These are phyloP conservation scores for Helenozyma baotianmanensis DNA, from an alignment of 805 yeast species.

Conservation along the genomic window DNA sequence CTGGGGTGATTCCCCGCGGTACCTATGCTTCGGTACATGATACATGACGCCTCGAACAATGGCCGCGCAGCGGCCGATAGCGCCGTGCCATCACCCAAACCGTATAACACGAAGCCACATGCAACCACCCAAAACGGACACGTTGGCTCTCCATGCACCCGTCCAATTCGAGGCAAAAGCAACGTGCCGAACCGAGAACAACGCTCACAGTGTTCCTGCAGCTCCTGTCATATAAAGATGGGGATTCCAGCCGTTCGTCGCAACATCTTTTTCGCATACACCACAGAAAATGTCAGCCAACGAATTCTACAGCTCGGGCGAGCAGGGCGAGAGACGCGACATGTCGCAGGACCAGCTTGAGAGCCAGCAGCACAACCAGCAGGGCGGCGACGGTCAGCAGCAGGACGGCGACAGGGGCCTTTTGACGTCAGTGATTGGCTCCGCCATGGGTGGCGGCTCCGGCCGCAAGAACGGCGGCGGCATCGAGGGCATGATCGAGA, in stretches of 20 bases:
- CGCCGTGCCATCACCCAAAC: too few relatives aligned
- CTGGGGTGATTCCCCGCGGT: too few relatives aligned
- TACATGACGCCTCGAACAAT: too few relatives aligned
- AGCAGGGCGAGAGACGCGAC: slow-evolving; percentile 15
- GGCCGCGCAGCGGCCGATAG: too few relatives aligned
- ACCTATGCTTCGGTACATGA: too few relatives aligned
- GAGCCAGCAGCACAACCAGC: slow-evolving; percentile 6
- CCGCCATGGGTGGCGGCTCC: slow-evolving; percentile 31
- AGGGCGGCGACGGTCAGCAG: slow-evolving; percentile 9
- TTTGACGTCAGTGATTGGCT: slow-evolving; percentile 22
- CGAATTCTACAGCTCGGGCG: slow-evolving; percentile 49
- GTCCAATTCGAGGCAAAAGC: too few relatives aligned
- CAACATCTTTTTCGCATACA: background rate
- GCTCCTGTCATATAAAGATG: background rate
- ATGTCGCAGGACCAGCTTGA: background rate
- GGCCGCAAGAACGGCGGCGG: slow-evolving; percentile 15
- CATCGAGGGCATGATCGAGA: slow-evolving; percentile 15
- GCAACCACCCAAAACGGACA: too few relatives aligned
- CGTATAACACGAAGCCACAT: too few relatives aligned
- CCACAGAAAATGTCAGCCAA: slow-evolving; percentile 47
- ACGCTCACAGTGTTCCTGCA: too few relatives aligned
- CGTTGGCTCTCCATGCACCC: too few relatives aligned
- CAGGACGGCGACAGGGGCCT: slow-evolving; percentile 22
- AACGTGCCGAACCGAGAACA: too few relatives aligned
- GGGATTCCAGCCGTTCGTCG: background rate